Base-by-base conservation (phyloP, 805 yeast species). In the Wickerhamomyces queroliae region DNA sequence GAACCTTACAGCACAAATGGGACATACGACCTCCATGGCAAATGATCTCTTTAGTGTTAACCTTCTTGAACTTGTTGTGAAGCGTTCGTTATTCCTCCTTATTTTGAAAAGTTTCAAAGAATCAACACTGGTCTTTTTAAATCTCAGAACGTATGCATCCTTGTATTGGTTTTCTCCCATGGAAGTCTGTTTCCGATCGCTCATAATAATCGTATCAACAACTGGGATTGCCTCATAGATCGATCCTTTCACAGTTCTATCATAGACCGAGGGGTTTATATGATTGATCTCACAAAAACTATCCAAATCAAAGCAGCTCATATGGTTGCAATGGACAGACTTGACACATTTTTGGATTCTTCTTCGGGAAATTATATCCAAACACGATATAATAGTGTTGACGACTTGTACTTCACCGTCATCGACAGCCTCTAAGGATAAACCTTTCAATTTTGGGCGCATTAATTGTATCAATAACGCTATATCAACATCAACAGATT, bases 371-470 rank as follows among this genome's bases (percentile, higher is more conserved):
- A 50, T 39, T 9, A 41, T 36, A 31, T 50, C 55, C 9, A 25
- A 26, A 13, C 49, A 31, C 6, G 52, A 37, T 2, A 50, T 26
- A 12, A 38, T 34, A 7, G 43, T 36, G 9, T 41, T 38, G 5
- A 50, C 30, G 3, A 50, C 51, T 26, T 43, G 33, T 2, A 50
- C 11, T 11, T 43, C 50, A 8, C 39, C 44, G 9, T 43, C 50
- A 7, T 39, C 21, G 16, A 18, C 37, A 4, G 36, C 38, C 11
- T 22, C 24, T n/a, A n/a, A n/a, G 19, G 6, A 13, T 16, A 26
- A 16, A n/a, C 29, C 29, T n/a, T 26, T 26, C 15, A 17, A 26
- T 13, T 26, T 26, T 5, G 29, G 29, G 15, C 17, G 29, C 29
- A 26, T 26, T 13, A n/a, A 26, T 26, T n/a, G n/a, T 26, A 4